A percentile compares a stretch with the other conserved stretches of the same genome.
Conservation (phyloP, 1,284 basidiomycete species). For the Anthracocystis walkeri region DNA sequence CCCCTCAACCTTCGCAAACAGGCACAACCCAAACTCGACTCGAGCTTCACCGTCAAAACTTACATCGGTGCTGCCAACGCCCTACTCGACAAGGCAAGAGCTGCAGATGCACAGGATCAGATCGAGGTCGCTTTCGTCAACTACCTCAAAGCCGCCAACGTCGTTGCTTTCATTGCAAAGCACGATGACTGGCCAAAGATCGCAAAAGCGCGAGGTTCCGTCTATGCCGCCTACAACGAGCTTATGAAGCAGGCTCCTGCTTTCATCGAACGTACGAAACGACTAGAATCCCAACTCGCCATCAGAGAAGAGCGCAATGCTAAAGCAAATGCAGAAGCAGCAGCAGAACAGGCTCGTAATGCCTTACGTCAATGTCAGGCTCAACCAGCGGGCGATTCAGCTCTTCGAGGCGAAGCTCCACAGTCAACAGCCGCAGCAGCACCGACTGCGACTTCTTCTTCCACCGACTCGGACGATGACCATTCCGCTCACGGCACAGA, state of each 20-base stretch:
- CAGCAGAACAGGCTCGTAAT: conserved; percentile 31
- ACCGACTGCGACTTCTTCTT: background rate
- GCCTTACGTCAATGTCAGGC: conserved; percentile 19
- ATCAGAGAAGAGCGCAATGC: conserved; percentile 59
- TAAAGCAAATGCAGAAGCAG: conserved; percentile 27
- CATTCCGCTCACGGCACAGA: conserved; percentile 43
- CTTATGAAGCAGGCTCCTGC: conserved; percentile 64
- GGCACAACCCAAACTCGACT: conserved; percentile 60
- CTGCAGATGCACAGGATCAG: conserved; percentile 64
- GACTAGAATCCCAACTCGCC: conserved; percentile 60
- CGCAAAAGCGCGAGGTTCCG: conserved; percentile 49
- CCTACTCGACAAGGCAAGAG: conserved; percentile 66
- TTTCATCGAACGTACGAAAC: conserved; percentile 61
- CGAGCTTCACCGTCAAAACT: conserved; percentile 64
- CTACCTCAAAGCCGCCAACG: conserved; percentile 67
- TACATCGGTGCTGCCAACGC: conserved; percentile 67
- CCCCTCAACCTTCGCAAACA: conserved; percentile 65
- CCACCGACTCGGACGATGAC: conserved; percentile 33
- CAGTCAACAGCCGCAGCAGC: background rate
- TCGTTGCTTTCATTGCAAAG: conserved; percentile 65
- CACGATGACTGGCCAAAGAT: conserved; percentile 64
- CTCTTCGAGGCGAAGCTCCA: conserved; percentile 14
- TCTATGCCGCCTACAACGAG: conserved; percentile 65
- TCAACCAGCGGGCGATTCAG: conserved; percentile 38
- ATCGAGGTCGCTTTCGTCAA: conserved; percentile 68